Percentiles rank a stretch among this genome's conserved stretches.
Evolutionary conservation across 2,329 filamentous ascomycete species (phyloP).

Genomic region (Ceratocystis papillata): DNA sequence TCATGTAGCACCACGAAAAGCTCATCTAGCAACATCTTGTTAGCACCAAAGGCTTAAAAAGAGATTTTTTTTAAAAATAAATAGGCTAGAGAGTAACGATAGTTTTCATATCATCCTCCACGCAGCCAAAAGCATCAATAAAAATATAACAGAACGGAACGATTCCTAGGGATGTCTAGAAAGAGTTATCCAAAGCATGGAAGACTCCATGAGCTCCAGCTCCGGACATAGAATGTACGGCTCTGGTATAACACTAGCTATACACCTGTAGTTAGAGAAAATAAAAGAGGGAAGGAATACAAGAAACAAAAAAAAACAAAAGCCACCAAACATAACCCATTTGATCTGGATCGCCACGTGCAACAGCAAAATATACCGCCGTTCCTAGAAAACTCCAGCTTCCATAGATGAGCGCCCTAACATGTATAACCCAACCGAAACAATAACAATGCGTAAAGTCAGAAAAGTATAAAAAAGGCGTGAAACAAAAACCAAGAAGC

Average conservation of each 20-base stretch:
- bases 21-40: background rate
- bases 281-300: background rate
- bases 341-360: background rate
- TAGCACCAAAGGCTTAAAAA: background rate
- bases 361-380: conserved; percentile 13
- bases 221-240: background rate
- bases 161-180: background rate
- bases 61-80: background rate
- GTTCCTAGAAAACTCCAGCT: conserved; percentile 12
- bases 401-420: conserved; percentile 8
- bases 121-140: background rate
- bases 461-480: background rate
- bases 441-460: background rate
- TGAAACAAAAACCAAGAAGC: conserved; percentile 1
- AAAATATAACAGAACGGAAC: background rate
- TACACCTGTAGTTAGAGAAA: background rate
- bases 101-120: background rate
- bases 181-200: conserved; percentile 1
- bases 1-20: too few relatives aligned
- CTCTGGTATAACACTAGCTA: background rate
- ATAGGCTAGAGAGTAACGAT: background rate
- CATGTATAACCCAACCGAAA: conserved; percentile 1
- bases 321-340: conserved; percentile 4
- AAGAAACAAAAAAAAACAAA: background rate
- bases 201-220: background rate